Base-by-base conservation (phyloP, 2,329 filamentous ascomycete species). In the Remersonia thermophila region DNA sequence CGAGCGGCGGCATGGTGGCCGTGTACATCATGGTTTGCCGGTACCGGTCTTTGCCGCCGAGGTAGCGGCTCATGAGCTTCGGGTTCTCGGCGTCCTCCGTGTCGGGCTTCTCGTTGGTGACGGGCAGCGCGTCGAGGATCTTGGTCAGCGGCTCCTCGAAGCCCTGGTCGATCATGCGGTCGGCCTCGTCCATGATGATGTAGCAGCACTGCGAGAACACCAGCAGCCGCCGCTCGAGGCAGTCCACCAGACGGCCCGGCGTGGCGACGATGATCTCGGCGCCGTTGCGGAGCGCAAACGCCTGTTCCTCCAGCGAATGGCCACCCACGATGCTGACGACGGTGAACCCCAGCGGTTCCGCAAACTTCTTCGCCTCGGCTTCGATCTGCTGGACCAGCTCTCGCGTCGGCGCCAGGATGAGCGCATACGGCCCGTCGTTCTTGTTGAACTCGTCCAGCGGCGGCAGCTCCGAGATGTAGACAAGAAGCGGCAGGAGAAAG, bases 1-100 rank as follows among this genome's bases (percentile, higher is more conserved):
- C 83, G 0, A 83, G 76, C 0, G 83, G 65, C 2, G 91, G 87
- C 91, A 98, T 98, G 18, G 91, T 98, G 36, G 91, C 91, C 46
- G 91, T 96, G 74, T 96, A 98, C 91, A 98, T 98, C 91, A 98
- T 98, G 0, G 91, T 98, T 59, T 98, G 89, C 40, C 91, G 71
- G 63, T 96, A 96, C 15, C 82, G 73, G 51, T 86, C 80, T 47
- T 77, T 76, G 13, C 76, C 76, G 36, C 79, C 78, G 2, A 93
- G 63, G 50, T 82, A 81, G 39, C 75, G 71, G 49, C 77, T 80
- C 89, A 96, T 96, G n/a, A 80, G 76, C 38, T 72, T 66, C 0
- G 83, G 68, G 53, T 96, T 74, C 58, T 98, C 91, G 5, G 91
- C 91, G 36, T 83, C 84, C 10, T 96, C 89, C 0, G 75, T 82